phyloP scores from a whole-genome alignment of 345 rosid genomes.

The Noccaea caerulescens region DNA sequence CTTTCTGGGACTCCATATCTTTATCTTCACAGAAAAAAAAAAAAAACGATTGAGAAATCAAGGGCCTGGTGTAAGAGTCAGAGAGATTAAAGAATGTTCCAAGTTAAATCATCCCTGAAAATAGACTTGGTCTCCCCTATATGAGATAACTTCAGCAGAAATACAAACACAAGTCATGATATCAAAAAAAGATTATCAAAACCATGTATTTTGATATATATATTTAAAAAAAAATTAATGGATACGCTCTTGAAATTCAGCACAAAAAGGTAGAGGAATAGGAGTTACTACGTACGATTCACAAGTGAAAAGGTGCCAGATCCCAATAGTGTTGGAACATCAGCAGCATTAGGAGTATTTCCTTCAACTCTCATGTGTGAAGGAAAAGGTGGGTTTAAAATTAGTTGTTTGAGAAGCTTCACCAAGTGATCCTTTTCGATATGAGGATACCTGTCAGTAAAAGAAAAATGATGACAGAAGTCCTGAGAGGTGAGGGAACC shows the following conservation, averaged over 20 bases:
- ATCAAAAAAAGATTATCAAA: slow-evolving; percentile 21
- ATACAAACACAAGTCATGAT: slow-evolving; percentile 12
- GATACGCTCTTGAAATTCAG: slow-evolving; percentile 6
- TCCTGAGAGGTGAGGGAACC: slow-evolving; percentile 19
- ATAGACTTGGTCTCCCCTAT: slow-evolving; percentile 14
- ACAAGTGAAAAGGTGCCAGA: slow-evolving; percentile 87
- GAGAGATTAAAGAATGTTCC: slow-evolving; percentile 19
- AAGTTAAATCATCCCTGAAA: slow-evolving; percentile 27
- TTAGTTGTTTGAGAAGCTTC: slow-evolving; percentile 86
- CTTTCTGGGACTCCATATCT: slow-evolving; percentile 46
- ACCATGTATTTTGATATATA: slow-evolving; percentile 1
- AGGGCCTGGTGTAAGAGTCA: slow-evolving; percentile 16
- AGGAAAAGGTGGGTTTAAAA: slow-evolving; percentile 52
- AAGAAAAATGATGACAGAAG: slow-evolving; percentile 40
- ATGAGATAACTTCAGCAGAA: slow-evolving; percentile 40
- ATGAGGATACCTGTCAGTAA: slow-evolving; percentile 74
- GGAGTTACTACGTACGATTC: slow-evolving; percentile 57
- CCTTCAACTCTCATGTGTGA: slow-evolving; percentile 52
- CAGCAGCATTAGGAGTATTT: slow-evolving; percentile 72
- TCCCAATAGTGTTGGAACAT: slow-evolving; percentile 93
- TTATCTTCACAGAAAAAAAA: slow-evolving; percentile 52
- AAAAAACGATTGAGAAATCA: slow-evolving; percentile 24
- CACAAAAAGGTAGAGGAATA: slow-evolving; percentile 9
- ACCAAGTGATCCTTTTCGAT: slow-evolving; percentile 85
- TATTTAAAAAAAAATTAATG: neutral